These are phyloP conservation scores for Cystobasidiaceae sp. DNA, from an alignment of 1,284 basidiomycete species.

Conservation along the genomic window DNA sequence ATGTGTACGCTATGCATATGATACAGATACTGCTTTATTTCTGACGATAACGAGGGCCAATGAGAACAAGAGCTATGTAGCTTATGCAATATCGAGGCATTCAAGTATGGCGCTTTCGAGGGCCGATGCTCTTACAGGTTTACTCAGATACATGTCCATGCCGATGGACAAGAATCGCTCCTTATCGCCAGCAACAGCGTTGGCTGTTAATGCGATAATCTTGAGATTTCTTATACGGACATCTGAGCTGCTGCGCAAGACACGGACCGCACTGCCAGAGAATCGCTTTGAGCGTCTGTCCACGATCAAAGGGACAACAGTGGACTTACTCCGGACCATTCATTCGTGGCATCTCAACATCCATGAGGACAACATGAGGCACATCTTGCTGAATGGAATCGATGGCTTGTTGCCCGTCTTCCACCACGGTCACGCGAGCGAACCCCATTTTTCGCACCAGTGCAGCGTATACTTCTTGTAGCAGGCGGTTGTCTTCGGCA, in stretches of 20 bases:
- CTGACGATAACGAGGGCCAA: no score
- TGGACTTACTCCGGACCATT: constrained; percentile 22
- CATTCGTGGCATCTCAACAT: constrained; percentile 28
- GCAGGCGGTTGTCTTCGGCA: no score
- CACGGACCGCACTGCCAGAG: constrained; percentile 1
- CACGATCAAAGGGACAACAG: neutral
- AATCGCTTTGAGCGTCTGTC: no score
- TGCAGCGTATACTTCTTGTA: constrained; percentile 19
- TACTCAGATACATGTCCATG: constrained; percentile 21
- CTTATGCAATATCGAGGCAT: neutral
- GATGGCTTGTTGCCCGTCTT: constrained; percentile 15
- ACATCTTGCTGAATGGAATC: neutral
- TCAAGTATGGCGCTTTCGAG: constrained; percentile 18
- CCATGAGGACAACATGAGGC: constrained; percentile 19
- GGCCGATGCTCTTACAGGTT: constrained; percentile 11
- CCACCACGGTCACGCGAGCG: constrained; percentile 2
- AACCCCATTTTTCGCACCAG: constrained; percentile 13
- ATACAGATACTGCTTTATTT: no score
- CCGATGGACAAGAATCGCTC: constrained; percentile 21
- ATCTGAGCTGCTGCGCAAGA: constrained; percentile 1
- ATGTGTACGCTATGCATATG: no score
- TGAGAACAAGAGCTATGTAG: no score
- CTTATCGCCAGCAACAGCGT: constrained; percentile 21
- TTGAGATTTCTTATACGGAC: neutral
- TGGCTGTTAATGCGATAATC: constrained; percentile 27